Evolutionary conservation across 495 filamentous ascomycete genomes (phyloP).

Genomic region (Aspergillus egyptiacus): DNA sequence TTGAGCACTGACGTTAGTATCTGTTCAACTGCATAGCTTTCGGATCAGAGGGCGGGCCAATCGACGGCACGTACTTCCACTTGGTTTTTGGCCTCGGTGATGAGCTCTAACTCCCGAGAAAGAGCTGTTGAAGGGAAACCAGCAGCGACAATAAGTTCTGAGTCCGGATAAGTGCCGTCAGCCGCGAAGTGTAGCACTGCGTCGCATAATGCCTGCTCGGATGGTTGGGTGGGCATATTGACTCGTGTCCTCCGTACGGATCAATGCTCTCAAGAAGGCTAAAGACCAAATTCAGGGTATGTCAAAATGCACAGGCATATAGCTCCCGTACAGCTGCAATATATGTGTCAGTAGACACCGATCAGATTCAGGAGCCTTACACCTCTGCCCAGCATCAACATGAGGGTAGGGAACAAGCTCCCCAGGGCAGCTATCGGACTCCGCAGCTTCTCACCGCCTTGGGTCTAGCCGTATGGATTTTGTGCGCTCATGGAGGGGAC

Average conservation of each 20-base stretch:
- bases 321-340: background rate
- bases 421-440: slow-evolving; percentile 16
- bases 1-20: slow-evolving; percentile 2
- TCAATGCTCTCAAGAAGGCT: background rate
- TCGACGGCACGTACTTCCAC: slow-evolving; percentile 52
- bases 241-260: slow-evolving; percentile 9
- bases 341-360: background rate
- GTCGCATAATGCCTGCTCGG: slow-evolving; percentile 47
- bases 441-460: slow-evolving; percentile 17
- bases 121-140: slow-evolving; percentile 53
- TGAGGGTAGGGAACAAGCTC: slow-evolving; percentile 10
- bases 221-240: slow-evolving; percentile 26
- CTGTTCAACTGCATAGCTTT: background rate
- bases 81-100: slow-evolving; percentile 59
- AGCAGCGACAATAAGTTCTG: slow-evolving; percentile 61
- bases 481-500: slow-evolving; percentile 9
- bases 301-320: background rate
- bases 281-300: no score
- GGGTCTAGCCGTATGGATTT: background rate
- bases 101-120: slow-evolving; percentile 54
- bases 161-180: slow-evolving; percentile 66
- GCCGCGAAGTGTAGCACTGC: slow-evolving; percentile 67
- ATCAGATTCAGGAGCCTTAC: background rate
- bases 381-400: background rate
- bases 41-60: background rate